phyloP scores from a whole-genome alignment of 257 asterid species.

The Leptodermis oblonga region DNA sequence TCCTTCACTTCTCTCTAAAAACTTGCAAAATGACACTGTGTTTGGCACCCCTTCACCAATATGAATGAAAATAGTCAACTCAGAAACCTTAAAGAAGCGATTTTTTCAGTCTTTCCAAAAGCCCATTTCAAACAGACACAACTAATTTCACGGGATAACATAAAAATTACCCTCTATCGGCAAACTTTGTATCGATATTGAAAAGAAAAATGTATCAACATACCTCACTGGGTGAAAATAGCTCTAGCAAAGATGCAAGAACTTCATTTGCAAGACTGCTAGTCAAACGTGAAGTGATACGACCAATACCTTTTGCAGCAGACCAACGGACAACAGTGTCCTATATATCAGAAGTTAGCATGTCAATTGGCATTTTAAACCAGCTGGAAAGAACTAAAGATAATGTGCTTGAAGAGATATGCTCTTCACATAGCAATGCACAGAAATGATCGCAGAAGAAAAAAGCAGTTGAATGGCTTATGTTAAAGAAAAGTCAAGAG shows the following conservation, averaged over 20 bases:
- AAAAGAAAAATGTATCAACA: slow-evolving; percentile 11
- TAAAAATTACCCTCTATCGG: neutral
- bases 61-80: neutral
- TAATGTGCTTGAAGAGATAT: neutral
- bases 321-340: slow-evolving; percentile 99
- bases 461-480: neutral
- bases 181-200: neutral
- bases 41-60: neutral
- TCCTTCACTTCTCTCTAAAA: neutral
- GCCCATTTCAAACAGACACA: neutral
- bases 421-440: neutral
- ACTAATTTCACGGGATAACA: neutral
- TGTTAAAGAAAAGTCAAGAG: neutral
- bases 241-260: slow-evolving; percentile 89
- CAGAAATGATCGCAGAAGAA: neutral
- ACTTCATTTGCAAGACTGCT: slow-evolving; percentile 78
- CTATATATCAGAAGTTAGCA: slow-evolving; percentile 28
- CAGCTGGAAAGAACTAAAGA: neutral
- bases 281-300: slow-evolving; percentile 75
- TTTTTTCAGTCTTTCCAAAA: neutral
- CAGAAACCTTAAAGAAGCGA: neutral
- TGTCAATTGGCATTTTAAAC: slow-evolving; percentile 1
- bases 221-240: slow-evolving; percentile 95
- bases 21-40: neutral
- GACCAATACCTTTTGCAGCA: slow-evolving; percentile 98